Conservation (phyloP, 768 basidiomycete genomes). For the Tulasnella sp. region DNA sequence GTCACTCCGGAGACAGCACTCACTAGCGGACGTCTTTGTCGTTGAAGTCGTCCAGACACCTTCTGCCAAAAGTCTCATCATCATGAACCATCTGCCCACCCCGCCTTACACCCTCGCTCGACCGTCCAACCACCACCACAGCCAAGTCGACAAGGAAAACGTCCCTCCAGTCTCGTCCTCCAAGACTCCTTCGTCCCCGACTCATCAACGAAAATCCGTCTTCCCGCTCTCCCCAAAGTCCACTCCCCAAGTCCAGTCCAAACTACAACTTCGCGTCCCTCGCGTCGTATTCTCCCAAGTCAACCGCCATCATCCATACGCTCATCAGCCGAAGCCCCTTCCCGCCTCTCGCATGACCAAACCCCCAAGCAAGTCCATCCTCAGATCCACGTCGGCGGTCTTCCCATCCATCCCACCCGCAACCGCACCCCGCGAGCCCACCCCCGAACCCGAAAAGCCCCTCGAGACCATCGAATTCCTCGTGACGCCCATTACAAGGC, state of each 20-base stretch:
- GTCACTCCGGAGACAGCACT: not conserved
- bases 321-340: not conserved
- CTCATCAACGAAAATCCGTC: not conserved
- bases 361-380: slow-evolving; percentile 52
- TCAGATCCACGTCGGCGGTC: slow-evolving; percentile 39
- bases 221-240: slow-evolving; percentile 1
- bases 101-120: not conserved
- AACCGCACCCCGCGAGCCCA: slow-evolving; percentile 43
- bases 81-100: not conserved
- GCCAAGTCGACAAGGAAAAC: not conserved
- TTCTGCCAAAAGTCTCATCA: not conserved
- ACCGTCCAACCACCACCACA: not conserved
- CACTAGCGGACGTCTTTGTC: not conserved
- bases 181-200: not conserved
- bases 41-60: not conserved
- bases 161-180: slow-evolving; percentile 4
- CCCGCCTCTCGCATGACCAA: slow-evolving; percentile 6
- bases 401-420: slow-evolving; percentile 31
- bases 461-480: slow-evolving; percentile 54
- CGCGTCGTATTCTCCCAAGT: slow-evolving; percentile 7
- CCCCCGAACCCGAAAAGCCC: slow-evolving; percentile 67
- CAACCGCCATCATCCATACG: slow-evolving; percentile 11
- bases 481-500: slow-evolving; percentile 47
- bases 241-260: not conserved
- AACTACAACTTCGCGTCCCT: slow-evolving; percentile 4